A percentile compares a stretch with the other conserved stretches of the same genome.
Conservation (phyloP, 495 filamentous ascomycete genomes). For the Aspergillus diversus region DNA sequence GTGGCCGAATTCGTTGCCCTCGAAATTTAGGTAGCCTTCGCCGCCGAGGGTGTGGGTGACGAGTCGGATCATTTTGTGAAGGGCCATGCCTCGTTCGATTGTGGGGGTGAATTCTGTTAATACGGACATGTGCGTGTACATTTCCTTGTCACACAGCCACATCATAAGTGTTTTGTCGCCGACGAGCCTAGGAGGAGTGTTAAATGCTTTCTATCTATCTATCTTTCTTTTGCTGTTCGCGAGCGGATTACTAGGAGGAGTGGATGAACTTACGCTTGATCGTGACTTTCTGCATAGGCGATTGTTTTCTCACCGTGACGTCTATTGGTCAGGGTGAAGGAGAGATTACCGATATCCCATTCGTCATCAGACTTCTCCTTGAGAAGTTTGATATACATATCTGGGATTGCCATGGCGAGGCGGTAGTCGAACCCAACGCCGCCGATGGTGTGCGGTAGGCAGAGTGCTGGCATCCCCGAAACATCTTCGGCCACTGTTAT, state of each 20-base stretch:
- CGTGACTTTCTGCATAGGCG: slow-evolving; percentile 94
- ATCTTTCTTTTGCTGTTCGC: not conserved
- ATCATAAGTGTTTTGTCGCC: slow-evolving; percentile 96
- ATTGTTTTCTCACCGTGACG: slow-evolving; percentile 98
- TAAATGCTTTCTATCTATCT: slow-evolving; percentile 22
- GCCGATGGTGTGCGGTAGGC: slow-evolving; percentile 80
- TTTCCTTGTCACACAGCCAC: slow-evolving; percentile 96
- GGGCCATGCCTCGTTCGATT: slow-evolving; percentile 85
- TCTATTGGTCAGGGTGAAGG: slow-evolving; percentile 86
- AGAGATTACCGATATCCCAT: slow-evolving; percentile 88
- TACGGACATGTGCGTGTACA: slow-evolving; percentile 97
- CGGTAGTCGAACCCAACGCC: slow-evolving; percentile 97
- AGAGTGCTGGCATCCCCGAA: slow-evolving; percentile 95
- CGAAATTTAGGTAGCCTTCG: slow-evolving; percentile 97
- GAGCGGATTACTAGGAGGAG: not conserved
- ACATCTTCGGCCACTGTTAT: slow-evolving; percentile 97
- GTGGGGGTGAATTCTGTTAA: slow-evolving; percentile 82
- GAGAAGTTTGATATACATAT: slow-evolving; percentile 98
- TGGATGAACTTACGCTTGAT: slow-evolving; percentile 83
- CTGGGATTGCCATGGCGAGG: slow-evolving; percentile 95
- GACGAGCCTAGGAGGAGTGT: slow-evolving; percentile 68
- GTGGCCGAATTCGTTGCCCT: slow-evolving; percentile 98
- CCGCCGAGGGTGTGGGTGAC: slow-evolving; percentile 93
- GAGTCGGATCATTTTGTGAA: slow-evolving; percentile 97
- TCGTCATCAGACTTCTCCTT: slow-evolving; percentile 92